phyloP scores from a whole-genome alignment of 2,329 filamentous ascomycete species.

The Thielaviopsis ethacetica region DNA sequence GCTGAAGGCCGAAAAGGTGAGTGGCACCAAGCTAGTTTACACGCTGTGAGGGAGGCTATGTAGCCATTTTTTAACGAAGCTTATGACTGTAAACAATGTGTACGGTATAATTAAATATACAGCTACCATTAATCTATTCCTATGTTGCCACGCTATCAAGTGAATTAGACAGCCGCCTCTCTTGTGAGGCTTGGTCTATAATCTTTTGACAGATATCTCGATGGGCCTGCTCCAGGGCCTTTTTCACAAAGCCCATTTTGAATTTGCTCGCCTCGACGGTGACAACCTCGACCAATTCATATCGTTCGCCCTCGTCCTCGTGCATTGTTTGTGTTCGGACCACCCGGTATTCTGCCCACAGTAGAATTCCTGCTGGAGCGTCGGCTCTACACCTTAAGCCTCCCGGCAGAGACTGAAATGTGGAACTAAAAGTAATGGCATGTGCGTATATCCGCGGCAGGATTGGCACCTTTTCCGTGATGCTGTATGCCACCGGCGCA shows the following conservation, averaged over 20 bases:
- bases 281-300: constrained; percentile 20
- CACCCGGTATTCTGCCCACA: constrained; percentile 22
- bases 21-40: constrained; percentile 29
- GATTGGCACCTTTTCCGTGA: constrained; percentile 20
- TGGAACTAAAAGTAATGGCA: constrained; percentile 25
- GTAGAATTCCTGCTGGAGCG: constrained; percentile 26
- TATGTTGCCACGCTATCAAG: not conserved
- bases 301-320: constrained; percentile 15
- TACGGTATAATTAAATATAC: not conserved
- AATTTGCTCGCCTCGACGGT: constrained; percentile 20
- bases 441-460: constrained; percentile 25
- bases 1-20: constrained; percentile 20
- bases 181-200: constrained; percentile 18
- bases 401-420: constrained; percentile 26
- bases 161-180: not conserved
- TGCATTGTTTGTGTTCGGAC: not conserved
- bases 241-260: constrained; percentile 21
- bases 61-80: not conserved
- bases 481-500: constrained; percentile 18
- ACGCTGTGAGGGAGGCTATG: constrained; percentile 17
- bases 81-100: not conserved
- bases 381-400: constrained; percentile 28
- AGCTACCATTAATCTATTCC: not conserved
- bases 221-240: constrained; percentile 18
- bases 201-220: constrained; percentile 19